Evolutionary conservation across 257 asterid genomes (phyloP), one percentile per base, ranked within the genome.

Genomic region (Lavandula angustifolia): DNA sequence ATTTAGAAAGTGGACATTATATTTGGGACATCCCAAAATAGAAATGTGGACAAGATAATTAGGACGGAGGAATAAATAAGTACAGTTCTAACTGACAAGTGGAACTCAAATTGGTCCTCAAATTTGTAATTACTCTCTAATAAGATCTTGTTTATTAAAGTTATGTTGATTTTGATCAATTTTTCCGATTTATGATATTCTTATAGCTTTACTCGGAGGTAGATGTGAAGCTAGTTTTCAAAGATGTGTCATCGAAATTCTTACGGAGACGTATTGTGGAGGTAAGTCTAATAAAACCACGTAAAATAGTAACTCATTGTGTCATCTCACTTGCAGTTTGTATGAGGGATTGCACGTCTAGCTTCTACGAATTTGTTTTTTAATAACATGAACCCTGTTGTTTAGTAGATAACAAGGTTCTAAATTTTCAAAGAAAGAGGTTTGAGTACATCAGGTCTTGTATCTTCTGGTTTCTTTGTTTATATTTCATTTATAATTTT

Each of bases 181-280:
- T 33, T 54, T 40, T 22, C 49, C 56, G 31, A 13, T 54, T 1
- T 16, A 5, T 71, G 51, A 38, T 62, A 57, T 68, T 68, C 60
- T 65, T 75, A 38, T 65, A 92, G 98, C 75, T 89, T 32, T 94
- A 78, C 79, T 78, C 90, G 7, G 96, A 87, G 87, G 94, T 82
- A 37, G 99, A 92, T 62, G 99, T 92, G 84, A 92, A 92, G 92
- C 80, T 92, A 59, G 99, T 92, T 56, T 90, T 84, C 70, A 89
- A 87, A 76, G 96, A 92, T 72, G 90, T 87, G 43, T 84, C 95
- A 16, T 87, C 99, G 67, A 90, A 78, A 52, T 84, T 81, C 81
- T 79, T 92, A 50, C 89, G 96, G 67, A 89, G 81, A 70, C 90
- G 96, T 60, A 92, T 89, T 65, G 97, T 89, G 80, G 92, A 89